phyloP scores from a whole-genome alignment of 768 basidiomycete species.

The Tricholoma matsutake region DNA sequence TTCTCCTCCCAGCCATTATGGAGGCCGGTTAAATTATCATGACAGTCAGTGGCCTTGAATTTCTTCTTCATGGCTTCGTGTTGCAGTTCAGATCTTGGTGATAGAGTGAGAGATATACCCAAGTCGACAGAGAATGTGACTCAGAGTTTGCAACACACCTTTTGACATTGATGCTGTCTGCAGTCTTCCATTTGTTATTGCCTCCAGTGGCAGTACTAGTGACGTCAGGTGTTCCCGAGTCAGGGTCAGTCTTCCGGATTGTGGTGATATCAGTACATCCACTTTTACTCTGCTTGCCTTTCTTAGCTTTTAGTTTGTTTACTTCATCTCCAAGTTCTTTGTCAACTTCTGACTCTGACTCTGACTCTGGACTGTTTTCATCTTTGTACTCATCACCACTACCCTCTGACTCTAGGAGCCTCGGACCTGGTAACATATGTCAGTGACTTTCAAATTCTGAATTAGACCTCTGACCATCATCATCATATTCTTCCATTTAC shows the following conservation, averaged over 20 bases:
- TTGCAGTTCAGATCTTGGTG: neutral
- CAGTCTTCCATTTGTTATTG: neutral
- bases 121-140: too few species aligned
- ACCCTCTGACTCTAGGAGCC: neutral
- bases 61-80: neutral
- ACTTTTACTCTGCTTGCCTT: neutral
- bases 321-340: too few species aligned
- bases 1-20: neutral
- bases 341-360: too few species aligned
- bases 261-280: neutral
- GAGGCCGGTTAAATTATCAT: neutral
- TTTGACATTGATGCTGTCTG: neutral
- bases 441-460: too few species aligned
- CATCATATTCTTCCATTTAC: neutral
- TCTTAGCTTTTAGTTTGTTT: too few species aligned
- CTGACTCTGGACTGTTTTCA: neutral
- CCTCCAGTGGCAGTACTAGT: too few species aligned
- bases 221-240: neutral
- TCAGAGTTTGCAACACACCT: too few species aligned
- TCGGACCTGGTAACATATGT: too few species aligned
- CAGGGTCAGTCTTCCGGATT: neutral
- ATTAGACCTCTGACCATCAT: too few species aligned
- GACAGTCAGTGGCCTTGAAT: neutral
- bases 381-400: neutral
- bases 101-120: too few species aligned